Conservation (phyloP, 768 basidiomycete genomes). For the Terana coerulea region DNA sequence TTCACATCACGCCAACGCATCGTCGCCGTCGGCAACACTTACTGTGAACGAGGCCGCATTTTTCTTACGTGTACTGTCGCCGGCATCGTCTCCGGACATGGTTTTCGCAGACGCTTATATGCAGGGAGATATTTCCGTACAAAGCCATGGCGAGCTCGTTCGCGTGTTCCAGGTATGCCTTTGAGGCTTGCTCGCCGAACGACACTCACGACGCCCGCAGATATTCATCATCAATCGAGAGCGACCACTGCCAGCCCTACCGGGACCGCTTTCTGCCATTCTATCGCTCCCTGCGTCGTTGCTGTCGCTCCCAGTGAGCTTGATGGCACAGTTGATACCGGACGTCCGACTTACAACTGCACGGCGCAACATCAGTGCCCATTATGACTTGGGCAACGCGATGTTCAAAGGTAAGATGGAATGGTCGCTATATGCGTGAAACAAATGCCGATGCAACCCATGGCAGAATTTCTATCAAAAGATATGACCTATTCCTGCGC, state of each 20-base stretch:
- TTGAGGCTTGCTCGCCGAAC: not conserved
- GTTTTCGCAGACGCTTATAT: constrained; percentile 78
- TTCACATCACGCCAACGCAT: constrained; percentile 2
- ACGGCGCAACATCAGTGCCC: constrained; percentile 66
- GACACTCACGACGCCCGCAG: constrained; percentile 28
- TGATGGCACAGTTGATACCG: constrained; percentile 53
- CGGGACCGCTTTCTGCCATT: constrained; percentile 46
- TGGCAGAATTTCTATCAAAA: constrained; percentile 53
- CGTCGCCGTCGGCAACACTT: constrained; percentile 5
- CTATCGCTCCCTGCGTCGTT: constrained; percentile 52
- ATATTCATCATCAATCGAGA: constrained; percentile 58
- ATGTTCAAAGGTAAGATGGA: constrained; percentile 57
- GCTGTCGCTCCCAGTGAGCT: constrained; percentile 35
- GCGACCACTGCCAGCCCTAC: constrained; percentile 24
- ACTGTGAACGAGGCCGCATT: constrained; percentile 14
- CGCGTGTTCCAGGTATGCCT: constrained; percentile 54
- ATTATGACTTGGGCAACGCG: constrained; percentile 76
- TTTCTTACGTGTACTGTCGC: constrained; percentile 1
- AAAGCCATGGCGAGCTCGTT: constrained; percentile 56
- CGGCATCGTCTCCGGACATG: constrained; percentile 55
- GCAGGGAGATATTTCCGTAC: constrained; percentile 59
- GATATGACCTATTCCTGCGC: constrained; percentile 82
- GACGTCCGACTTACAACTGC: constrained; percentile 64
- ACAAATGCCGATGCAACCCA: no score
- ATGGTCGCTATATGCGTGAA: no score